These are phyloP conservation scores for Emiliania huxleyi DNA, from an alignment of 78 protist species.

Conservation along the genomic window DNA sequence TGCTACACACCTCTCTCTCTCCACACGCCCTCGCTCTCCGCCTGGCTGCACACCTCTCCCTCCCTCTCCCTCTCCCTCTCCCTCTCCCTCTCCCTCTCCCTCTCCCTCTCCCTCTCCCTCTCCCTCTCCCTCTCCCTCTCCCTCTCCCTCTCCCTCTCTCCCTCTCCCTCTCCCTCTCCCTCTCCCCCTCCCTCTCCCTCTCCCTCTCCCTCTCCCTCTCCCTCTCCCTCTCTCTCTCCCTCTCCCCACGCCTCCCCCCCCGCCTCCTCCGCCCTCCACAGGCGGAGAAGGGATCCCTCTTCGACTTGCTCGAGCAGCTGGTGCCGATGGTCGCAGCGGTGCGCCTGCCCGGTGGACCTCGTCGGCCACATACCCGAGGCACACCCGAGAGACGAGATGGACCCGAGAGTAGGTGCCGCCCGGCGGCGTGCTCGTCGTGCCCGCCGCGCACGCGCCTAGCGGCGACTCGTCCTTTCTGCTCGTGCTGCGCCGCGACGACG, in stretches of 20 bases:
- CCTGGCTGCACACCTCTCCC: background rate
- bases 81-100: background rate
- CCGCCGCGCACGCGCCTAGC: background rate
- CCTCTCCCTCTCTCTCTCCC: background rate
- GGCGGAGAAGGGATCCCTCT: background rate
- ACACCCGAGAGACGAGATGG: too few relatives aligned
- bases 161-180: background rate
- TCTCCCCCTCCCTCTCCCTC: background rate
- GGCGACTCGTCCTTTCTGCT: background rate
- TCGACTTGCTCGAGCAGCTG: background rate
- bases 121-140: background rate
- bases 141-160: background rate
- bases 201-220: background rate
- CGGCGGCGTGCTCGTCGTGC: background rate
- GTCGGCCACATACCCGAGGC: too few relatives aligned
- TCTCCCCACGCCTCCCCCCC: background rate
- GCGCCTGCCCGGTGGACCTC: too few relatives aligned
- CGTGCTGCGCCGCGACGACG: background rate
- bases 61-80: slow-evolving; percentile 8
- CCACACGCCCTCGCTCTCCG: background rate
- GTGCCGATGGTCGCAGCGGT: background rate
- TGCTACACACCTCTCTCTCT: too few relatives aligned
- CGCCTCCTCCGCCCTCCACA: background rate
- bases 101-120: background rate
- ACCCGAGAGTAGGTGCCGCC: too few relatives aligned